Evolutionary conservation across 1,139 yeast species (phyloP), one percentile per base, ranked within the genome.

Genomic region (Candida sp.): DNA sequence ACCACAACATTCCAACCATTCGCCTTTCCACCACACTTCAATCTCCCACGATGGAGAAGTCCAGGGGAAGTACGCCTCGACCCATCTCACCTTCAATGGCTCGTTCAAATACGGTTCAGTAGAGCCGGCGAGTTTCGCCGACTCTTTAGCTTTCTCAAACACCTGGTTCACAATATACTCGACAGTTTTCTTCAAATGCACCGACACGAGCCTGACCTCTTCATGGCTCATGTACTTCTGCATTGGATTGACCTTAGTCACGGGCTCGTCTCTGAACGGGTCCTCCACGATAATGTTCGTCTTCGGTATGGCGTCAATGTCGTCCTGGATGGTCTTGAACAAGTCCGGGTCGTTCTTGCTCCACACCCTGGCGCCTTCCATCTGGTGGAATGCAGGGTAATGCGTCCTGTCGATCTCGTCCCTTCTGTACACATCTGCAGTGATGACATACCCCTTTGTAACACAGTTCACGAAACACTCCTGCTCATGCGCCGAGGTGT

Each of bases 21-120:
- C 97, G 41, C 96, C 97, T 66, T 93, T 90, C 98, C 98, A 96
- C 96, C 96, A 93, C 5, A 94, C 97, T 69, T 94, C 99, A 59
- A 96, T 91, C 64, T 94, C 98, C 94, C 97, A 94, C 33, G 97
- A 90, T 5, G 99, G 99, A 1, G 96, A 85, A 2, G 99, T 94
- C 98, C 98, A 94, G 4, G 99, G 99, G 74, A 94, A 94, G 63
- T 87, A 91, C 0, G 96, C 97, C 65, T 90, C 96, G 32, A 92
- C 90, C 99, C 99, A 94, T 58, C 98, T 81, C 12, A 93, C 90
- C 64, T 83, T 86, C 58, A 96, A 78, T 5, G 97, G 97, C 59
- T 87, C 89, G 57, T 82, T 80, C 55, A 86, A 72, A 58, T 85
- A 87, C 3, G 82, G 84, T 34, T 81, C 84, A 39, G 83, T 75